Evolutionary conservation across 1,284 basidiomycete genomes (phyloP), one percentile per base, ranked within the genome.

Genomic region (Pseudozyma hubeiensis): DNA sequence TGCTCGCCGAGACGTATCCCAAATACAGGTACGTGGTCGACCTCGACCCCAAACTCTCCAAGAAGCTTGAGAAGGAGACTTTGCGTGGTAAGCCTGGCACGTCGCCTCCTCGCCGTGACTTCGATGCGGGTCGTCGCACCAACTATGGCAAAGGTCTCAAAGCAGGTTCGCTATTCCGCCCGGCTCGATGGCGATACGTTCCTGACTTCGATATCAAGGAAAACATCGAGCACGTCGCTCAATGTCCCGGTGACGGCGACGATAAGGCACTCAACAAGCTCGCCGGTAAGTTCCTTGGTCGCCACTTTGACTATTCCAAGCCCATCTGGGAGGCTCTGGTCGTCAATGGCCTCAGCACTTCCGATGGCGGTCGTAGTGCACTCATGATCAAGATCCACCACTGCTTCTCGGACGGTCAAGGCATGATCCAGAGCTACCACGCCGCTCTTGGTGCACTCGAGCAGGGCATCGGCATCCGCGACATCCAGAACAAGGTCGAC

Each of bases 321-420:
- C 82, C 82, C 5, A 72, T 83, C 34, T 84, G 82, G 82, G 78
- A 82, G 54, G 82, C 82, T 10, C 67, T 83, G 33, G 68, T 81
- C n/a, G 81, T 84, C 45, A 81, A 77, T 11, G 81, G 81, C 24
- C 67, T 84, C 54, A 58, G 80, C 61, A 83, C 80, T 11, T 45
- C 58, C 16, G 75, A 83, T 30, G 82, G 82, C 24, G 80, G 76
- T 19, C 70, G 70, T 44, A 78, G 75, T 39, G 81, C 80, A 6
- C 65, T 84, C 31, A 81, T 84, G 80, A 82, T 84, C 81, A 84
- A 84, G 67, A 81, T 84, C 40, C 82, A 84, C 60, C 82, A 84
- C 64, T 71, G 75, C 53, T 77, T 84, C 46, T 82, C 81, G 6
- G 82, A 84, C 29, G 82, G 82, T 3, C 82, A 84, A 46, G 82